Percentiles rank a stretch among this genome's conserved stretches.
These are phyloP conservation scores for Fusarium tjaetaba DNA, from an alignment of 2,329 filamentous ascomycete species.

Conservation along the genomic window DNA sequence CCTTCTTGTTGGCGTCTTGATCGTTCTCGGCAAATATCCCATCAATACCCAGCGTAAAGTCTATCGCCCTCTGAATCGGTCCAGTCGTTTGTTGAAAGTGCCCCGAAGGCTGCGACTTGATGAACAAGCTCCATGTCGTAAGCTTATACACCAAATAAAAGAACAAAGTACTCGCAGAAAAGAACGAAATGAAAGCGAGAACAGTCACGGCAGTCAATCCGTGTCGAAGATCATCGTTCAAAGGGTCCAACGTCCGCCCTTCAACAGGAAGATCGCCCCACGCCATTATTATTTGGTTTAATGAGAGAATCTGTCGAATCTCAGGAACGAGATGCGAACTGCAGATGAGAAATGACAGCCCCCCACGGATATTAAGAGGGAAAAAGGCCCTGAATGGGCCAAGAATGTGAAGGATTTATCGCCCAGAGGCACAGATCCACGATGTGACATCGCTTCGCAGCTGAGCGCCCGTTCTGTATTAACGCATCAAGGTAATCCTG, in stretches of 20 bases:
- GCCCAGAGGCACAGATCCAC: constrained; percentile 1
- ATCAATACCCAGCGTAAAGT: constrained; percentile 52
- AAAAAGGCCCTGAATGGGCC: background rate
- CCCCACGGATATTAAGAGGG: background rate
- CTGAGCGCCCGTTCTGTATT: background rate
- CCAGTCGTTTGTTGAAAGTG: constrained; percentile 11
- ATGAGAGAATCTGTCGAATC: background rate
- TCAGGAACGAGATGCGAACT: background rate
- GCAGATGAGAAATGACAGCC: background rate
- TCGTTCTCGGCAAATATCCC: constrained; percentile 44
- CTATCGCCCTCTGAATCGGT: constrained; percentile 39
- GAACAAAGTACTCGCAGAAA: constrained; percentile 44
- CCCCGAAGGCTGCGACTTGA: constrained; percentile 20
- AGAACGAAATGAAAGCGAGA: constrained; percentile 47
- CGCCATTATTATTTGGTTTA: constrained; percentile 30
- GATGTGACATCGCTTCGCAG: constrained; percentile 17
- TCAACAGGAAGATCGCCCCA: constrained; percentile 36
- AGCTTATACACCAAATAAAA: constrained; percentile 48
- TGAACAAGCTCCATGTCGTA: constrained; percentile 42
- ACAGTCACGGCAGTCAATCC: constrained; percentile 47
- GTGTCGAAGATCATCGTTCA: constrained; percentile 32
- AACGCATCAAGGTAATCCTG: background rate
- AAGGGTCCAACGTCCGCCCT: constrained; percentile 40
- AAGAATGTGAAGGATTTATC: background rate
- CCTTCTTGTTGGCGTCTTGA: background rate